Evolutionary conservation across 495 filamentous ascomycete genomes (phyloP).

Genomic region (Bathelium albidoporum): DNA sequence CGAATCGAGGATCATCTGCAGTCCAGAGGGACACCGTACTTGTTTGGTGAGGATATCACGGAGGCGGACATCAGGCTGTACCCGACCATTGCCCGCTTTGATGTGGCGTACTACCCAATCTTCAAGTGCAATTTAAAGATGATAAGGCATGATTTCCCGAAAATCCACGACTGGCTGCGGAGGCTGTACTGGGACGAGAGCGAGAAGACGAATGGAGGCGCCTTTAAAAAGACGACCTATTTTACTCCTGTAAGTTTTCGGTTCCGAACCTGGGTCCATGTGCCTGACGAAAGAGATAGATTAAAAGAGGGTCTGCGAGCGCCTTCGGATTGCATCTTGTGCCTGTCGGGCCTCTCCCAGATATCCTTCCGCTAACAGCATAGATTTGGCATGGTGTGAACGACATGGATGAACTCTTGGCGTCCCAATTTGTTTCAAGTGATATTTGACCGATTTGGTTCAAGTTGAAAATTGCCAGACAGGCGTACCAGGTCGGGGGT

Average conservation of each 20-base stretch:
- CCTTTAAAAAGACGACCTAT: conserved; percentile 59
- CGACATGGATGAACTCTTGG: too few species aligned
- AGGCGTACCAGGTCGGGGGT: too few species aligned
- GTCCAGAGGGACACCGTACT: conserved; percentile 33
- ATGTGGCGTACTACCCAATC: conserved; percentile 55
- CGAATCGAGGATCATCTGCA: conserved; percentile 39
- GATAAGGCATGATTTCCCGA: conserved; percentile 61
- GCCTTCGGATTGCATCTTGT: conserved; percentile 38
- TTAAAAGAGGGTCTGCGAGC: conserved; percentile 25
- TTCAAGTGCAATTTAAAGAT: conserved; percentile 63
- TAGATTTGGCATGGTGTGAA: neutral
- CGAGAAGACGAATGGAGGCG: conserved; percentile 37
- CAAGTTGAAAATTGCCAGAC: too few species aligned
- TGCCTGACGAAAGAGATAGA: conserved; percentile 10
- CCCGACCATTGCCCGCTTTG: conserved; percentile 56
- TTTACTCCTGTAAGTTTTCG: conserved; percentile 44
- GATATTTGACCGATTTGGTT: too few species aligned
- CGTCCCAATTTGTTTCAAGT: too few species aligned
- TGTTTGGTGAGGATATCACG: conserved; percentile 54
- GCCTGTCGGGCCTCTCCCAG: conserved; percentile 54
- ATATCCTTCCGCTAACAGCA: conserved; percentile 32
- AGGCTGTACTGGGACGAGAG: conserved; percentile 60
- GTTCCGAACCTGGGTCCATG: neutral
- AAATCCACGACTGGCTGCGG: conserved; percentile 57
- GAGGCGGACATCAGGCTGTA: conserved; percentile 60